Evolutionary conservation across 495 filamentous ascomycete species (phyloP), one percentile per base, ranked within the genome.

Genomic region (Hypoxylon lienhwacheense): DNA sequence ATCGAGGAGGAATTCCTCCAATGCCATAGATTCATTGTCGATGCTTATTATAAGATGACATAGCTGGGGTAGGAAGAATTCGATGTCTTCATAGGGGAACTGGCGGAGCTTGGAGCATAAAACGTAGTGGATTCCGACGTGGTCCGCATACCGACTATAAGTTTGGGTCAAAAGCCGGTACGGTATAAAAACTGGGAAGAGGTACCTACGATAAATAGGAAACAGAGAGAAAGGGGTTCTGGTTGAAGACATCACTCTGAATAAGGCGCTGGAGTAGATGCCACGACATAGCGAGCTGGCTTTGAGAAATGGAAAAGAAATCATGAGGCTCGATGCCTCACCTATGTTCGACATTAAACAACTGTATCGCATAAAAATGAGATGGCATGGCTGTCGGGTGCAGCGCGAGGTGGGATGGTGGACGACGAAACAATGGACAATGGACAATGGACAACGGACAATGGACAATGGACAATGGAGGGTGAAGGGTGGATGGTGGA

Each of bases 211-310:
- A 84, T 60, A 90, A 78, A 71, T 90, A 90, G 43, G 85, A 85
- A 53, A 90, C 85, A 25, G 85, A 83, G 69, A 89, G 81, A 68
- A 87, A 88, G 52, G 86, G 85, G 71, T 89, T 80, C 73, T 86
- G 81, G 75, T 87, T 88, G 75, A 89, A 90, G 76, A 88, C 84
- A 74, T 89, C 86, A 71, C 82, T 86, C 74, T 88, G 85, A 71
- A 89, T 85, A 78, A 87, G 84, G 66, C 86, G 81, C 73, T 83
- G 83, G 51, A 89, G 78, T 72, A 88, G 77, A 74, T 87, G 70
- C 76, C 74, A 79, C 71, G 77, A 82, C 65, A 67, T 67, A 67
- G 65, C 65, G 57, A 65, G 53, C 52, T 42, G 16, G 40, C 47
- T 59, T 54, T 50, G 35, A 24, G 20, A 33, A 31, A 7, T 19